Base-by-base conservation (phyloP, 192 early-diverging fungal genomes). In the Entrophospora sp. region DNA sequence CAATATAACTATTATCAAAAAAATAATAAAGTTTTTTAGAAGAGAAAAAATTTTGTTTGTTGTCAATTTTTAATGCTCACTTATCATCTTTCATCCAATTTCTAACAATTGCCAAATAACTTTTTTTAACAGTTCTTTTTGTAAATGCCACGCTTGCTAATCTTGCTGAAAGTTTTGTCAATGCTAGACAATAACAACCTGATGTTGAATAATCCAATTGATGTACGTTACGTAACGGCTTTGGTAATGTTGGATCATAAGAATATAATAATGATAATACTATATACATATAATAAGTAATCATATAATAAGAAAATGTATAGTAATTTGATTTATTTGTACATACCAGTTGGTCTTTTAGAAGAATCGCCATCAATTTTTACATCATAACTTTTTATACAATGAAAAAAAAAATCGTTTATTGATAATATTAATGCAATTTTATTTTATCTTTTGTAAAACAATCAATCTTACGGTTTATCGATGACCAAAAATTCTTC, bases 181-280 rank as follows among this genome's bases (percentile, higher is more conserved):
- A 45, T 3, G 69, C 73, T 2, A 75, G 44, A 18, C 69, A 46
- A 42, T 66, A 75, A 0, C 71, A 48, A 5, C 73, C 73, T 8
- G 73, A 75, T 14, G 73, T 75, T 2, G 73, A 69, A 48, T 71
- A 68, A 42, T 75, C 73, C 7, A 75, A 22, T 30, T 75, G 73
- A 56, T 75, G 73, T 5, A 71, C 66, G 38, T 75, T 71, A 13
- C 62, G 58, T 10, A 75, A 60, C 25, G 32, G 25, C 4, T 40
- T 63, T 37, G 66, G 57, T 8, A 71, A 37, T 4, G 40, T 14
- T 28, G 69, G 66, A 24, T 59, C 52, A 13, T 71, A 67, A 13
- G 53, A 32, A n/a, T 36, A 34, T 18, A 75, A 28, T 25, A 63
- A 25, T 9, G 52, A 66, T 42, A 64, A 24, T 22, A 56, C 53